Evolutionary conservation across 441 rosid species (phyloP).

Genomic region (Adansonia grandidieri): DNA sequence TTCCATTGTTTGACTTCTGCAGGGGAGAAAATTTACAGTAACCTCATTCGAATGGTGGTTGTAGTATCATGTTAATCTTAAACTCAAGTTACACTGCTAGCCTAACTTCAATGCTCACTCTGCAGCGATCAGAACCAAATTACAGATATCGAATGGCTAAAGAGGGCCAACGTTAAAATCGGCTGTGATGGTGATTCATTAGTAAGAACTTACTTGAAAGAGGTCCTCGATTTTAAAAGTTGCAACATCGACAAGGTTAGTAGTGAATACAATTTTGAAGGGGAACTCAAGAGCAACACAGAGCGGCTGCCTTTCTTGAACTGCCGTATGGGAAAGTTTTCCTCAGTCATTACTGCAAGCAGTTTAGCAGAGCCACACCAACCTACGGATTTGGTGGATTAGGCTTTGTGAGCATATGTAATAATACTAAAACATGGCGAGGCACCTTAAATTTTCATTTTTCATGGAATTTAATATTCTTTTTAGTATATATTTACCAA

Average conservation of each 20-base stretch:
- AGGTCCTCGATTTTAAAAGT: slow-evolving; percentile 34
- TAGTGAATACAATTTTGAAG: slow-evolving; percentile 21
- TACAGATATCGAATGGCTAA: slow-evolving; percentile 38
- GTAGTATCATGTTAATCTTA: slow-evolving; percentile 50
- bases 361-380: slow-evolving; percentile 29
- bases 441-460: neutral
- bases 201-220: slow-evolving; percentile 35
- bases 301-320: slow-evolving; percentile 55
- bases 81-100: slow-evolving; percentile 61
- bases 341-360: slow-evolving; percentile 39
- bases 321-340: slow-evolving; percentile 49
- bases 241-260: slow-evolving; percentile 33
- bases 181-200: slow-evolving; percentile 52
- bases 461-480: neutral
- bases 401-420: slow-evolving; percentile 42
- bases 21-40: slow-evolving; percentile 49
- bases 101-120: slow-evolving; percentile 55
- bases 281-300: slow-evolving; percentile 20
- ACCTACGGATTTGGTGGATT: slow-evolving; percentile 47
- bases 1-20: neutral
- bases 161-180: slow-evolving; percentile 30
- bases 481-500: neutral
- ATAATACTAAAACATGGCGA: neutral
- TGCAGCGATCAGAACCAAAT: slow-evolving; percentile 36
- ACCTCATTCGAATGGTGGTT: slow-evolving; percentile 46